phyloP scores from a whole-genome alignment of 1,284 basidiomycete species.

The Tetrapyrgos nigripes region DNA sequence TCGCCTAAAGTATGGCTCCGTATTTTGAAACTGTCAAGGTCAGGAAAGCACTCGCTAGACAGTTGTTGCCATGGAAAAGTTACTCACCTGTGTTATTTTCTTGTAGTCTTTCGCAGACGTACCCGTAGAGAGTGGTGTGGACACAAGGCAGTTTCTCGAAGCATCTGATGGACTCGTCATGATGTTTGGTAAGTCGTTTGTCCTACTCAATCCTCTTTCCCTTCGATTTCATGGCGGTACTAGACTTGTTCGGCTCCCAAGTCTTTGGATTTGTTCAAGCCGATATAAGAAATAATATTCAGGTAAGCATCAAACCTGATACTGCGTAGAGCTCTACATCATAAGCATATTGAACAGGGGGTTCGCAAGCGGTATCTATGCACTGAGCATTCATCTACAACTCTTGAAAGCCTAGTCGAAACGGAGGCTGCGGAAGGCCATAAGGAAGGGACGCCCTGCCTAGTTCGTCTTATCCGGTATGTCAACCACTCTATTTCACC shows the following conservation, averaged over 20 bases:
- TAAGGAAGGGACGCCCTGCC: constrained; percentile 57
- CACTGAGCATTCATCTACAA: constrained; percentile 62
- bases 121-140: constrained; percentile 81
- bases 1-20: constrained; percentile 50
- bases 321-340: constrained; percentile 14
- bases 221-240: background rate
- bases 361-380: constrained; percentile 75
- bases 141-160: constrained; percentile 84
- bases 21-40: constrained; percentile 88
- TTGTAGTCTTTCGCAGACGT: constrained; percentile 89
- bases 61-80: background rate
- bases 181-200: constrained; percentile 77
- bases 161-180: constrained; percentile 91
- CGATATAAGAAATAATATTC: constrained; percentile 90
- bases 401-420: constrained; percentile 82
- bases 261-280: constrained; percentile 92
- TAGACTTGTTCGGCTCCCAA: constrained; percentile 87
- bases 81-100: background rate
- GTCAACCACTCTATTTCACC: constrained; percentile 25
- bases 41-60: constrained; percentile 8
- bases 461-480: constrained; percentile 86
- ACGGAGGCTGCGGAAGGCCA: constrained; percentile 50
- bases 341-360: constrained; percentile 58
- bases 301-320: constrained; percentile 51
- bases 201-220: constrained; percentile 19